These are phyloP conservation scores for Poa pratensis DNA, from an alignment of 176 grass and related monocot genomes.

Conservation along the genomic window DNA sequence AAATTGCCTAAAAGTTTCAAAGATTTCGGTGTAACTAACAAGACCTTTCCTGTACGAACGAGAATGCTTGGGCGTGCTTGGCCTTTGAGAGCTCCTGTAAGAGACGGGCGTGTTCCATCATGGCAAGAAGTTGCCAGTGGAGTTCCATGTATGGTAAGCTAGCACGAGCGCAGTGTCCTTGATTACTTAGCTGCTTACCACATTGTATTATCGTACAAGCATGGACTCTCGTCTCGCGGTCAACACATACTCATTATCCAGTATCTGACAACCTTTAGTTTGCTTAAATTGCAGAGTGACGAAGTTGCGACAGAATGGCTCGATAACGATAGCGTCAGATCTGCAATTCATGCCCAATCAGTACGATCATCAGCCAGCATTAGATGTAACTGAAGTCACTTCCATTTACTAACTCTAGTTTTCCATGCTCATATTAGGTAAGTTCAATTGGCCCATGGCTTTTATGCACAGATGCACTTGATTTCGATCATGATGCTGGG, in stretches of 20 bases:
- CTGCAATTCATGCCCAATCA: conserved; percentile 88
- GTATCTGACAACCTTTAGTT: background rate
- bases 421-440: conserved; percentile 50
- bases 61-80: conserved; percentile 95
- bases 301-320: conserved; percentile 88
- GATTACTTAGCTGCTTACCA: too few relatives aligned
- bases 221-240: too few relatives aligned
- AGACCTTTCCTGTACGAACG: conserved; percentile 74
- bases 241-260: background rate
- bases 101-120: conserved; percentile 73
- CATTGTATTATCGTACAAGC: too few relatives aligned
- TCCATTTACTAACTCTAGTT: conserved; percentile 12
- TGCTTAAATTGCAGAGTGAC: conserved; percentile 65
- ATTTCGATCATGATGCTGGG: conserved; percentile 72
- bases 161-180: background rate
- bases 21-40: conserved; percentile 71
- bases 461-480: conserved; percentile 55
- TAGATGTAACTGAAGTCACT: conserved; percentile 3
- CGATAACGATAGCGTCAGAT: conserved; percentile 71
- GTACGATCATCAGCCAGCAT: conserved; percentile 51
- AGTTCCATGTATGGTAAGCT: conserved; percentile 85
- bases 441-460: conserved; percentile 66
- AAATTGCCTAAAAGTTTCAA: conserved; percentile 75
- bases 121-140: conserved; percentile 75
- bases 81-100: conserved; percentile 88